Conservation (phyloP, 2,329 filamentous ascomycete genomes). For the Colletotrichum caudatum region DNA sequence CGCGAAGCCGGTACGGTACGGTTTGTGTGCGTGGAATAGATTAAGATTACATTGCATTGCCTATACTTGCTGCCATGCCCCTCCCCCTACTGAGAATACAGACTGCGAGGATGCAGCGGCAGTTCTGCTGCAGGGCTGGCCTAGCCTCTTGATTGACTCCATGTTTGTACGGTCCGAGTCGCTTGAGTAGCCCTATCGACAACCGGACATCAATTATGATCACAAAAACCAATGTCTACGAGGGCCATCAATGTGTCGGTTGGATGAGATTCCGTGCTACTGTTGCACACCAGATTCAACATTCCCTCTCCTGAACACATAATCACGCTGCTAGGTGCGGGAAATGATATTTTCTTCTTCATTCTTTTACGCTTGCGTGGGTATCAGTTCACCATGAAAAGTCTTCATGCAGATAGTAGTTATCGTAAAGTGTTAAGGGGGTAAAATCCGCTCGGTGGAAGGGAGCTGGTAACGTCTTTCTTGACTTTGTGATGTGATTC, state of each 20-base stretch:
- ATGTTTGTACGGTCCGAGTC: neutral
- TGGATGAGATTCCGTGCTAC: neutral
- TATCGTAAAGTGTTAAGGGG: neutral
- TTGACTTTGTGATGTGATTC: constrained; percentile 26
- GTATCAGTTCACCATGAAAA: constrained; percentile 27
- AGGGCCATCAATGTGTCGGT: neutral
- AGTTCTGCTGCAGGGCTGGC: neutral
- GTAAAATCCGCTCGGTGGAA: constrained; percentile 2
- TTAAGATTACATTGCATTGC: too few relatives aligned
- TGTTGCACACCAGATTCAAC: neutral
- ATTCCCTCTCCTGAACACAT: neutral
- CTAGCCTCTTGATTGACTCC: too few relatives aligned
- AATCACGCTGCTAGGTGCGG: neutral
- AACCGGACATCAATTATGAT: neutral
- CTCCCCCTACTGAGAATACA: neutral
- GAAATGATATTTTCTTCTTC: neutral
- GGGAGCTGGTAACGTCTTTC: constrained; percentile 18
- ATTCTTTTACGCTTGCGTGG: constrained; percentile 1
- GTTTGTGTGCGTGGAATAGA: neutral
- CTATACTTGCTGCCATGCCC: too few relatives aligned
- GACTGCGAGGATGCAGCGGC: neutral
- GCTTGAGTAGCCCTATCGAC: neutral
- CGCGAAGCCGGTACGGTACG: neutral
- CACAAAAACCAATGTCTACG: neutral
- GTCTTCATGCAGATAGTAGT: constrained; percentile 8